A percentile compares a stretch with the other conserved stretches of the same genome.
phyloP scores from a whole-genome alignment of 73 alveolate species.

The Paramecium sonneborni region DNA sequence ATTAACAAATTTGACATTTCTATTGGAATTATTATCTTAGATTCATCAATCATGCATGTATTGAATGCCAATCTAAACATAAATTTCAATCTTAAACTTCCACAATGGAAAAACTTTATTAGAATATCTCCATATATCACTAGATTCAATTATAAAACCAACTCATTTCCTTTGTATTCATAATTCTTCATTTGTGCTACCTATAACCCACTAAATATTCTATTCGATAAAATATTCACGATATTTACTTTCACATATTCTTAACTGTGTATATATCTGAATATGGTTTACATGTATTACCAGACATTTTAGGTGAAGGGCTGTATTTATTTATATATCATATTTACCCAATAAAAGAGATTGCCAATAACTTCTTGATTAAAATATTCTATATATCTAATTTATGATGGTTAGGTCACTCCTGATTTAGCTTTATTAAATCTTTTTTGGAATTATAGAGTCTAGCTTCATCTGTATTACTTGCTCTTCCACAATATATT shows the following conservation, averaged over 20 bases:
- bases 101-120: slow-evolving; percentile 34
- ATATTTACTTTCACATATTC: slow-evolving; percentile 27
- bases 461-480: slow-evolving; percentile 72
- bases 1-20: slow-evolving; percentile 48
- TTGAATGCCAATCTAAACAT: slow-evolving; percentile 70
- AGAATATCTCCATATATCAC: slow-evolving; percentile 61
- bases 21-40: slow-evolving; percentile 13
- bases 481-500: slow-evolving; percentile 71
- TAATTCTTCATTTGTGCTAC: slow-evolving; percentile 33
- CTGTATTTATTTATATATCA: not conserved
- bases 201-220: slow-evolving; percentile 45
- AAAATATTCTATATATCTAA: slow-evolving; percentile 75
- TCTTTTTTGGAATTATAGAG: slow-evolving; percentile 74
- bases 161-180: slow-evolving; percentile 11
- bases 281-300: slow-evolving; percentile 59
- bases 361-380: slow-evolving; percentile 31
- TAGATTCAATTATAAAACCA: not conserved
- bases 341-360: slow-evolving; percentile 35
- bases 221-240: not conserved
- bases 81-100: slow-evolving; percentile 53
- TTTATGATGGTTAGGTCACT: slow-evolving; percentile 78
- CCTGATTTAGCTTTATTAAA: slow-evolving; percentile 75
- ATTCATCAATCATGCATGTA: slow-evolving; percentile 58
- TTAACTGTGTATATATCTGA: slow-evolving; percentile 56
- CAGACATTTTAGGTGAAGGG: slow-evolving; percentile 51